A percentile compares a stretch with the other conserved stretches of the same genome.
Evolutionary conservation across 306 rosid species (phyloP).

Genomic region (Ochetophila trinervis): DNA sequence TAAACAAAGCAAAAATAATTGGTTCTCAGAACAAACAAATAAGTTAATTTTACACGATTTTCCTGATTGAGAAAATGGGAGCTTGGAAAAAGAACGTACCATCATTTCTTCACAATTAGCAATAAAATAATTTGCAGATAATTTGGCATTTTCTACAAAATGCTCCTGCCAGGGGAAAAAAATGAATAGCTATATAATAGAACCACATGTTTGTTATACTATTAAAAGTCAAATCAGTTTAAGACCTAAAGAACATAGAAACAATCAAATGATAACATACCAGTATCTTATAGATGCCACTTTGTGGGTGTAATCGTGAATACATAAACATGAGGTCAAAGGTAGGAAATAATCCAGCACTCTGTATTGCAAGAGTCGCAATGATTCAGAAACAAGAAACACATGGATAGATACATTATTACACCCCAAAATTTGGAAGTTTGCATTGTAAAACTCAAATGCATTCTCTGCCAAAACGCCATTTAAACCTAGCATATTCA

Average conservation of each 20-base stretch:
- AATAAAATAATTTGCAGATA: slow-evolving; percentile 79
- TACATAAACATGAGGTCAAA: slow-evolving; percentile 76
- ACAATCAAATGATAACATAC: slow-evolving; percentile 40
- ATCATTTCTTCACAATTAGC: slow-evolving; percentile 63
- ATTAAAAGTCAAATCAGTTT: neutral
- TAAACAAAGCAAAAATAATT: slow-evolving; percentile 11
- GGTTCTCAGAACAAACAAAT: slow-evolving; percentile 8
- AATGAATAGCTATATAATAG: neutral
- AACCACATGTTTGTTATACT: neutral
- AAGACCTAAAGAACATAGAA: slow-evolving; percentile 7
- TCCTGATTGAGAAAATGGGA: slow-evolving; percentile 5
- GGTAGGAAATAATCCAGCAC: slow-evolving; percentile 86
- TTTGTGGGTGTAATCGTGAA: slow-evolving; percentile 56
- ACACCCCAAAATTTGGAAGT: slow-evolving; percentile 1
- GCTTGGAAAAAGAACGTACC: slow-evolving; percentile 50
- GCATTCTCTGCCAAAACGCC: slow-evolving; percentile 10
- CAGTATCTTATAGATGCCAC: slow-evolving; percentile 58
- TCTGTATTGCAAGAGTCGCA: slow-evolving; percentile 42
- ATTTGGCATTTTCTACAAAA: slow-evolving; percentile 79
- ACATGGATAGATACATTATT: slow-evolving; percentile 12
- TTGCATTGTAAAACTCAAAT: neutral
- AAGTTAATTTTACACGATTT: slow-evolving; percentile 9
- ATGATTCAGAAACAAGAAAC: slow-evolving; percentile 25
- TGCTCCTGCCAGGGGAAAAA: slow-evolving; percentile 64
- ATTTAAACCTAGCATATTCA: slow-evolving; percentile 24